Evolutionary conservation across 129 eudicot species (phyloP), one percentile per base, ranked within the genome.

Genomic region (Erigeron canadensis): DNA sequence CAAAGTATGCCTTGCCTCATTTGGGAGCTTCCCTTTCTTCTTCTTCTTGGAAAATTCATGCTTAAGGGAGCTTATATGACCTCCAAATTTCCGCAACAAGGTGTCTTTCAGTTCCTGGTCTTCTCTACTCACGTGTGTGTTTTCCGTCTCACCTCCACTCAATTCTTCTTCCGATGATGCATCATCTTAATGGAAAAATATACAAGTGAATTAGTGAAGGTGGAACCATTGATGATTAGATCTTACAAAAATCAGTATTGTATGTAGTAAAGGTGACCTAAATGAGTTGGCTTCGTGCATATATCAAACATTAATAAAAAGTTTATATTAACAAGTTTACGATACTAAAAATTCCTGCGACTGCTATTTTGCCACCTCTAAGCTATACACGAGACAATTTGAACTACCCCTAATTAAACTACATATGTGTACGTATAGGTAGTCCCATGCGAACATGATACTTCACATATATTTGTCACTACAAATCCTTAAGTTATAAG

Each of bases 1-100:
- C 50, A 94, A 65, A 54, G 80, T 63, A 71, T 94, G 95, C 63
- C 96, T 85, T 1, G 96, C 92, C 62, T 87, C 97, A 69, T 86
- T 89, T 5, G 98, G 98, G 11, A 94, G 89, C 84, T 89, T 90
- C 28, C 95, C 91, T 81, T 87, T 90, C 87, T 87, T 90, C 77
- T 87, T 87, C 83, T 90, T 90, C 77, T 90, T 90, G 9, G 91
- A 90, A 46, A 90, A 90, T 53, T 90, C 95, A 15, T 79, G 82
- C 67, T 85, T 90, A 22, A 90, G 78, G 15, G 81, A 73, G 61
- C 88, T 84, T 42, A 94, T 85, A 70, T 87, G 98, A 75, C 86
- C 81, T 0, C 98, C 98, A 62, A 83, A 94, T 76, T 75, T 85
- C 7, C 86, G 81, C 38, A 89, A 72, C 0, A 94, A 84, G 68